These are phyloP conservation scores for Tetrahymena elliotti DNA, from an alignment of 73 alveolate species.

Conservation along the genomic window DNA sequence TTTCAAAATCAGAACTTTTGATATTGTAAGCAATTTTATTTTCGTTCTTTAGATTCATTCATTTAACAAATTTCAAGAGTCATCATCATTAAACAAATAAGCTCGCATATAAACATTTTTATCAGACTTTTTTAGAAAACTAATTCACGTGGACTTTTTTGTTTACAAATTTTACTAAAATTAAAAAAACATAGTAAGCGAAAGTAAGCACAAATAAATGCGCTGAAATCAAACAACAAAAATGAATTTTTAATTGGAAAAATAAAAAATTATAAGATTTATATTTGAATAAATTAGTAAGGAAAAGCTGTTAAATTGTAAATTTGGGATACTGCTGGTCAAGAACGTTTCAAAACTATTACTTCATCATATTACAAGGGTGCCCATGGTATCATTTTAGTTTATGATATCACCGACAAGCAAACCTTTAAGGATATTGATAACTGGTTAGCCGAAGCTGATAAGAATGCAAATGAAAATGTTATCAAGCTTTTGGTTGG, in stretches of 20 bases:
- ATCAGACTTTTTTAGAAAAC: neutral
- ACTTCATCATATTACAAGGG: constrained; percentile 74
- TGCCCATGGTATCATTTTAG: constrained; percentile 72
- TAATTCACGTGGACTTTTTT: neutral
- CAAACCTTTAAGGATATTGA: constrained; percentile 62
- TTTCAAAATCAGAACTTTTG: constrained; percentile 49
- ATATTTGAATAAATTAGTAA: neutral
- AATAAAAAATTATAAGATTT: neutral
- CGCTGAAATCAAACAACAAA: neutral
- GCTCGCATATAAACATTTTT: neutral
- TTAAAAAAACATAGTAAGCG: neutral
- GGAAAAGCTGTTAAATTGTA: constrained; percentile 45
- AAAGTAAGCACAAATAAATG: neutral
- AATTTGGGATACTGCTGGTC: constrained; percentile 60
- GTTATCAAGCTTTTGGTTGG: constrained; percentile 62
- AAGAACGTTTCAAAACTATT: constrained; percentile 62
- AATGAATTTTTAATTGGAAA: neutral
- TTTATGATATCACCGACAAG: constrained; percentile 59
- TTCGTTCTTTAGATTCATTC: neutral
- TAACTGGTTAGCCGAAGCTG: constrained; percentile 60
- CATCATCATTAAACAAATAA: neutral
- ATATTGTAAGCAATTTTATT: constrained; percentile 36
- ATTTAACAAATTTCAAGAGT: neutral
- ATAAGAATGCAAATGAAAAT: constrained; percentile 43
- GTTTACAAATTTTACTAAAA: neutral